Evolutionary conservation across 2,329 filamentous ascomycete genomes (phyloP).

Genomic region (Venturia aucupariae): DNA sequence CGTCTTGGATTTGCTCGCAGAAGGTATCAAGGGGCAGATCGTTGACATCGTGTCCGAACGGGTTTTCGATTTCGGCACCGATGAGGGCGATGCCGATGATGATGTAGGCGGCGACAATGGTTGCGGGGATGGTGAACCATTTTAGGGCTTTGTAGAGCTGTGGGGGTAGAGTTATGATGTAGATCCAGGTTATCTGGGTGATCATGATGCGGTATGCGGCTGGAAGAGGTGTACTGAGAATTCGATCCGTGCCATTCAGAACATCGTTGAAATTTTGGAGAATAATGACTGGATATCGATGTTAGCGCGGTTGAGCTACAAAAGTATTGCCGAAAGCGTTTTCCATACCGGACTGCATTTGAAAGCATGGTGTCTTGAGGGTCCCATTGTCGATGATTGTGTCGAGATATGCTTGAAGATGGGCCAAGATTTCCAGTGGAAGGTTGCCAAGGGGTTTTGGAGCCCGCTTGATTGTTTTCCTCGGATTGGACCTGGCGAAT

Average conservation of each 20-base stretch:
- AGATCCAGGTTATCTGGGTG: constrained; percentile 78
- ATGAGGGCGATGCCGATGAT: constrained; percentile 70
- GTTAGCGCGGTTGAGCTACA: too few species aligned
- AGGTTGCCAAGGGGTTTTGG: constrained; percentile 68
- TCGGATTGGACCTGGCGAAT: constrained; percentile 68
- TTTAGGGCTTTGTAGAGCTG: constrained; percentile 56
- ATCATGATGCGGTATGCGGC: constrained; percentile 79
- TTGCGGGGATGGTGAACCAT: constrained; percentile 72
- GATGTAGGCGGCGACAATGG: constrained; percentile 60
- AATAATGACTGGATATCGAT: constrained; percentile 21
- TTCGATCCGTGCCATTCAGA: constrained; percentile 62
- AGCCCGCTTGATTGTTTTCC: constrained; percentile 65
- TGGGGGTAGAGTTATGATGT: constrained; percentile 72
- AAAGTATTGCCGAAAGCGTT: too few species aligned
- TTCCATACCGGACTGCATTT: constrained; percentile 41
- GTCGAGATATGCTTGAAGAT: constrained; percentile 60
- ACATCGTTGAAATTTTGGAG: constrained; percentile 59
- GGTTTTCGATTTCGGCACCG: constrained; percentile 75
- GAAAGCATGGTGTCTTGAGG: constrained; percentile 48
- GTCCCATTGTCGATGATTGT: constrained; percentile 47
- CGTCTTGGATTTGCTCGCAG: constrained; percentile 63
- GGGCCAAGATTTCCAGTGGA: constrained; percentile 71
- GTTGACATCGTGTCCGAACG: constrained; percentile 76
- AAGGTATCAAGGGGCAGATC: constrained; percentile 68
- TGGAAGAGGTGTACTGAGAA: constrained; percentile 73